Conservation (phyloP, 495 filamentous ascomycete genomes). For the Lasiosphaeria miniovina region DNA sequence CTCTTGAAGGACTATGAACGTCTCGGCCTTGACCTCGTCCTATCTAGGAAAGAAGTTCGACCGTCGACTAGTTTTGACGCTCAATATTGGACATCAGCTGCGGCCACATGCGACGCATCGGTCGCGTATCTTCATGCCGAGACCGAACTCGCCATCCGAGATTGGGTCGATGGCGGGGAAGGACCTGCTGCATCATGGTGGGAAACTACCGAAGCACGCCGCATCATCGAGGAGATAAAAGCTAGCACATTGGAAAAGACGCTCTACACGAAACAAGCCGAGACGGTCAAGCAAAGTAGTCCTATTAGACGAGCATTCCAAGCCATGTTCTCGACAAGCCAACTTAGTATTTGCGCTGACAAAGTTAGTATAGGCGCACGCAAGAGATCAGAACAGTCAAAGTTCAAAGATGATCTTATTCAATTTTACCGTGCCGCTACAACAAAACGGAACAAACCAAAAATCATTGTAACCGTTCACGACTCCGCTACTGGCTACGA, state of each 20-base stretch:
- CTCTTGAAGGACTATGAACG: no score
- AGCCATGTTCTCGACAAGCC: slow-evolving; percentile 22
- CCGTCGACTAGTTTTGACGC: no score
- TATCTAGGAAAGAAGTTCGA: no score
- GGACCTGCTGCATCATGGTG: slow-evolving; percentile 8
- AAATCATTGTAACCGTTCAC: slow-evolving; percentile 4
- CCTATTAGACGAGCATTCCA: slow-evolving; percentile 14
- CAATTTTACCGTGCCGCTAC: slow-evolving; percentile 16
- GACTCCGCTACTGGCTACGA: slow-evolving; percentile 19
- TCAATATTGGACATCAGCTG: slow-evolving; percentile 18
- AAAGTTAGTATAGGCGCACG: slow-evolving; percentile 14
- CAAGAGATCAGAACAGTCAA: slow-evolving; percentile 14
- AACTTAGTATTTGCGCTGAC: slow-evolving; percentile 14
- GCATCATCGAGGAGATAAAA: no score
- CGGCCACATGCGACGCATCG: slow-evolving; percentile 8
- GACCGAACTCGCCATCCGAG: slow-evolving; percentile 7
- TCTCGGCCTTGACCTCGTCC: no score
- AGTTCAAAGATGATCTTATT: no score
- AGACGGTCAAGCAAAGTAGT: slow-evolving; percentile 11
- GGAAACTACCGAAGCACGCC: slow-evolving; percentile 14
- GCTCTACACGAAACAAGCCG: slow-evolving; percentile 13
- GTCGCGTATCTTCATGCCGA: slow-evolving; percentile 4
- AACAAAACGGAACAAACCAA: slow-evolving; percentile 6
- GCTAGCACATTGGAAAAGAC: slow-evolving; percentile 17
- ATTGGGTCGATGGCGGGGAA: slow-evolving; percentile 11